phyloP scores from a whole-genome alignment of 2,329 filamentous ascomycete species.

The Arthrinium phaeospermum region DNA sequence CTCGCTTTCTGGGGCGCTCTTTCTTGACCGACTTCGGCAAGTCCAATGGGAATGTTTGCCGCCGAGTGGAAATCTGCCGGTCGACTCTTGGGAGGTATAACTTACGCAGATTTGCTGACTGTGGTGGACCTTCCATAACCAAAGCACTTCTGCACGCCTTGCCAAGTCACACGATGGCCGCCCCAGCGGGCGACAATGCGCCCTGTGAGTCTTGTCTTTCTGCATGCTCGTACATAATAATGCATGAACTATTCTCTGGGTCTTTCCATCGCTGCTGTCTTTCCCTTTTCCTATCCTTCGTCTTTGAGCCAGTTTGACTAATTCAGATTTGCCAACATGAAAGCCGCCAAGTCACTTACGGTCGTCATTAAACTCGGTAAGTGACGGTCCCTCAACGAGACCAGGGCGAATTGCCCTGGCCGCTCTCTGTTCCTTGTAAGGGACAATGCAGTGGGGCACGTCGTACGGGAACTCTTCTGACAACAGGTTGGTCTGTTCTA shows the following conservation, averaged over 20 bases:
- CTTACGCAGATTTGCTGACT: constrained; percentile 1
- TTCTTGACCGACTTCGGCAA: constrained; percentile 6
- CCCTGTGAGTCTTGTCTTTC: constrained; percentile 37
- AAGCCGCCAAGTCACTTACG: constrained; percentile 68
- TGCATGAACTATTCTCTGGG: neutral
- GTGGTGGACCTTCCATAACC: constrained; percentile 5
- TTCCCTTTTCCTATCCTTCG: constrained; percentile 6
- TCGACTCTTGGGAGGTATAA: neutral
- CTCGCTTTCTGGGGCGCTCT: neutral
- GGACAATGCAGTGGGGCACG: neutral
- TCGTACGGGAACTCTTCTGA: neutral
- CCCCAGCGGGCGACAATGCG: constrained; percentile 28
- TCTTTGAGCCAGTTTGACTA: neutral
- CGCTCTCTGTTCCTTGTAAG: neutral
- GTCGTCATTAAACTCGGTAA: constrained; percentile 89
- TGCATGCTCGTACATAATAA: constrained; percentile 6
- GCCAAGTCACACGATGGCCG: constrained; percentile 31
- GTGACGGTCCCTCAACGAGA: constrained; percentile 33
- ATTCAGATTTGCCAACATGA: constrained; percentile 61
- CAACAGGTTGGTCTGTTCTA: constrained; percentile 17
- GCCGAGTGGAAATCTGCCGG: neutral
- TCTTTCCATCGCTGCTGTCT: neutral
- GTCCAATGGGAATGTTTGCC: constrained; percentile 14
- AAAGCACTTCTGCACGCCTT: constrained; percentile 23
- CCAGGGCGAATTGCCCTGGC: neutral